Evolutionary conservation across 176 grass and related monocot species (phyloP), one percentile per base, ranked within the genome.

Genomic region (Bothriochloa decipiens): DNA sequence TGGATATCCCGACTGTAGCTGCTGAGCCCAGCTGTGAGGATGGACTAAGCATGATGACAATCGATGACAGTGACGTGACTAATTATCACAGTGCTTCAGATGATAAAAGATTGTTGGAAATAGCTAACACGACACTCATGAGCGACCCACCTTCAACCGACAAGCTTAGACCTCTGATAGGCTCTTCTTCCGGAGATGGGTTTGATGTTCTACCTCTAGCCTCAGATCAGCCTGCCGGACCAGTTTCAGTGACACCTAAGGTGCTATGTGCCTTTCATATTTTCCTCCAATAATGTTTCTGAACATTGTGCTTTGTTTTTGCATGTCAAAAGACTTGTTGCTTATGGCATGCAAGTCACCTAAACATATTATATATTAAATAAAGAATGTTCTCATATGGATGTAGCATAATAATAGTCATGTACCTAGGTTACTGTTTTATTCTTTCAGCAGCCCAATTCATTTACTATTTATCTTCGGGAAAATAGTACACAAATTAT

Each of bases 31-130:
- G 90, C 80, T 93, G 76, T 78, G 93, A 80, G 32, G 87, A 90
- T 57, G 93, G 81, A 62, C 77, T 99, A 68, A 94, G 89, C 71
- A 91, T 99, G 91, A 99, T 94, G 93, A 92, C 58, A 65, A 96
- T 96, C 80, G 87, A 90, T 86, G 90, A 94, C 49, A 91, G 50
- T 68, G 79, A 72, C 26, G 66, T 69, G 74, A 80, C 52, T 65
- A 83, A 83, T 64, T 84, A 49, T 83, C 80, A 45, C 60, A 45
- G 10, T 85, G 33, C 67, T 72, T 74, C 75, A 72, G 74, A 86
- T 23, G 89, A 92, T 85, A 74, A 68, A 18, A 77, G 32, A 40
- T 84, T 85, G 28, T 68, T 87, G 76, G 85, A 85, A 62, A 90
- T 94, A 78, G 77, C 76, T 63, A 87, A 37, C 81, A 55, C 70